Evolutionary conservation across 495 filamentous ascomycete species (phyloP).

Genomic region (Aspergillus kassunensis): DNA sequence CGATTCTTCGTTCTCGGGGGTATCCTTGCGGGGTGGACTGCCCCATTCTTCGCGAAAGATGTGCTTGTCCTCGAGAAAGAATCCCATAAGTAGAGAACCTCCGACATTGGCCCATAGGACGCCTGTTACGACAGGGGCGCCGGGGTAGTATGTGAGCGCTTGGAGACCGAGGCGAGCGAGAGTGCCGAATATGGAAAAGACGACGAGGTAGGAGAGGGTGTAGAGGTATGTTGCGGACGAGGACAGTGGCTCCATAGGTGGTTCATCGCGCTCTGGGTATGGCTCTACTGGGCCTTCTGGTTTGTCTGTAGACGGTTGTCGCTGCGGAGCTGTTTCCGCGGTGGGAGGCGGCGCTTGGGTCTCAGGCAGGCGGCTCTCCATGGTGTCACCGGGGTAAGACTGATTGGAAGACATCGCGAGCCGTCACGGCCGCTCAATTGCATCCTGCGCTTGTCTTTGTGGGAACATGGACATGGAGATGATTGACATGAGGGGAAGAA

Average conservation of each 20-base stretch:
- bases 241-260: conserved; percentile 32
- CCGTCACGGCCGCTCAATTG: neutral
- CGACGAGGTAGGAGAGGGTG: conserved; percentile 72
- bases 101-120: conserved; percentile 88
- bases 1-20: conserved; percentile 20
- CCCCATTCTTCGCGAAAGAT: conserved; percentile 71
- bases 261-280: conserved; percentile 7
- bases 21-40: conserved; percentile 1
- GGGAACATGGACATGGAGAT: no score
- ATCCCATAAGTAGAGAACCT: conserved; percentile 83
- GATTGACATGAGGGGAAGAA: conserved; percentile 8
- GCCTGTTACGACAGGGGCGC: conserved; percentile 66
- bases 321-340: conserved; percentile 12
- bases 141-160: conserved; percentile 75
- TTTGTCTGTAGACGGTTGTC: conserved; percentile 14
- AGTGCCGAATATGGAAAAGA: conserved; percentile 86
- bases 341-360: conserved; percentile 14
- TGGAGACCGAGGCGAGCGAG: conserved; percentile 79
- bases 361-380: conserved; percentile 7
- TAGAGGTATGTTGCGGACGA: conserved; percentile 67
- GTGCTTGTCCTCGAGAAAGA: conserved; percentile 72
- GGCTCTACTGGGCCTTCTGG: conserved; percentile 7
- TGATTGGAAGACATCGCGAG: conserved; percentile 3
- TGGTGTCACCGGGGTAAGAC: neutral
- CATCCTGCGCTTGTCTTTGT: neutral